A percentile compares a stretch with the other conserved stretches of the same genome.
Conservation (phyloP, 2,329 filamentous ascomycete species). For the Whalleya microplaca region DNA sequence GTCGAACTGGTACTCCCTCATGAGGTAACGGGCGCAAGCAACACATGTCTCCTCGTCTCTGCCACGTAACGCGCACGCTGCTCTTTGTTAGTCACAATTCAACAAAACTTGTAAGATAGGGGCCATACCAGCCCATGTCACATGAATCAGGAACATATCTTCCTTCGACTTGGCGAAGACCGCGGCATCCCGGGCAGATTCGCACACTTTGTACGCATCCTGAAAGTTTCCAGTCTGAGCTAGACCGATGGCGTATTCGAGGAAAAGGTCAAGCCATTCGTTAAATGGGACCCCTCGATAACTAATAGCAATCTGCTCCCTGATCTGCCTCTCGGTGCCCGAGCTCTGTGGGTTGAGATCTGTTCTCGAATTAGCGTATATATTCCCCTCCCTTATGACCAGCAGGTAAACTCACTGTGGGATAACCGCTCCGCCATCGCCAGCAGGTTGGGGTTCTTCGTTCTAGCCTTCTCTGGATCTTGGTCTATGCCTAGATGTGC, state of each 20-base stretch:
- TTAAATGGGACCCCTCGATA: constrained; percentile 77
- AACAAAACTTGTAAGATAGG: background rate
- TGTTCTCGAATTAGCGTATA: constrained; percentile 25
- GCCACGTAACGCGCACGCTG: constrained; percentile 79
- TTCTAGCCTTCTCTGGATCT: constrained; percentile 35
- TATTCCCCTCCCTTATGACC: background rate
- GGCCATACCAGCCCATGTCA: constrained; percentile 72
- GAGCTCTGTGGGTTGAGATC: constrained; percentile 41
- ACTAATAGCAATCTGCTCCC: constrained; percentile 38
- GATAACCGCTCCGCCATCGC: constrained; percentile 60
- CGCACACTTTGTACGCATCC: constrained; percentile 79
- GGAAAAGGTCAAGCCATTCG: constrained; percentile 87
- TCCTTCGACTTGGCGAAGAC: constrained; percentile 76
- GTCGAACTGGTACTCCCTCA: constrained; percentile 78
- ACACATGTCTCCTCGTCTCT: constrained; percentile 78
- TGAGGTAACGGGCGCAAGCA: constrained; percentile 78
- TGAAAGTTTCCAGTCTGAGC: constrained; percentile 68
- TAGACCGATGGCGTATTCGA: constrained; percentile 81
- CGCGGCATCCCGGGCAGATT: constrained; percentile 77
- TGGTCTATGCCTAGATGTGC: constrained; percentile 55
- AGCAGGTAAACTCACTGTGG: constrained; percentile 48
- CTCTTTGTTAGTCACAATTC: constrained; percentile 11
- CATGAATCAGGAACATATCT: constrained; percentile 72
- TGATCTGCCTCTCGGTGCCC: constrained; percentile 35
- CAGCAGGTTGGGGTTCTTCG: constrained; percentile 49